Evolutionary conservation across 2,329 filamentous ascomycete species (phyloP).

Genomic region (Rhynchosporium graminicola): DNA sequence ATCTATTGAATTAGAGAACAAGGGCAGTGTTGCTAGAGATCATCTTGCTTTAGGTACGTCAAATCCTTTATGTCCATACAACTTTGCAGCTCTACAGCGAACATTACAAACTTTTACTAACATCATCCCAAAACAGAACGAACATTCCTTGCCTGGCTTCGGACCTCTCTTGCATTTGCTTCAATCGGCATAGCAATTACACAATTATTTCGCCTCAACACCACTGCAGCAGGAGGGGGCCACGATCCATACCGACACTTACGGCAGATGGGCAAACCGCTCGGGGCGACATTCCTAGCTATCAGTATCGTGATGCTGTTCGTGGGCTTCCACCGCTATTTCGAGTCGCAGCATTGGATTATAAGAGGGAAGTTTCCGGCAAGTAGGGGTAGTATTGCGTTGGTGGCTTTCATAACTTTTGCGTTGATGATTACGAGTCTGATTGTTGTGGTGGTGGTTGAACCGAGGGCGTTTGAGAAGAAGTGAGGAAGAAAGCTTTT

Average conservation of each 20-base stretch:
- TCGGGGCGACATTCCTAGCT: slow-evolving; percentile 74
- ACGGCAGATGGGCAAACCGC: slow-evolving; percentile 68
- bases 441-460: slow-evolving; percentile 59
- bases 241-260: slow-evolving; percentile 47
- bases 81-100: too few species aligned
- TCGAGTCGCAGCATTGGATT: slow-evolving; percentile 77
- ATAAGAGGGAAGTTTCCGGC: slow-evolving; percentile 79
- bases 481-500: not conserved
- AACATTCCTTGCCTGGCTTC: slow-evolving; percentile 83
- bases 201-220: slow-evolving; percentile 82
- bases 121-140: slow-evolving; percentile 58
- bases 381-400: slow-evolving; percentile 70
- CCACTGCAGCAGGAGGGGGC: slow-evolving; percentile 43
- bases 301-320: slow-evolving; percentile 75
- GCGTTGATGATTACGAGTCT: slow-evolving; percentile 62
- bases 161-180: slow-evolving; percentile 79
- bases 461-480: slow-evolving; percentile 40
- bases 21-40: slow-evolving; percentile 79
- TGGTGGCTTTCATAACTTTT: slow-evolving; percentile 67
- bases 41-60: slow-evolving; percentile 72
- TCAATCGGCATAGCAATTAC: slow-evolving; percentile 82
- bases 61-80: not conserved
- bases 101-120: slow-evolving; percentile 14
- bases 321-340: slow-evolving; percentile 77
- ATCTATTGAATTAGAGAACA: slow-evolving; percentile 76